Evolutionary conservation across 768 basidiomycete species (phyloP).

Genomic region (Coprinellus micaceus): DNA sequence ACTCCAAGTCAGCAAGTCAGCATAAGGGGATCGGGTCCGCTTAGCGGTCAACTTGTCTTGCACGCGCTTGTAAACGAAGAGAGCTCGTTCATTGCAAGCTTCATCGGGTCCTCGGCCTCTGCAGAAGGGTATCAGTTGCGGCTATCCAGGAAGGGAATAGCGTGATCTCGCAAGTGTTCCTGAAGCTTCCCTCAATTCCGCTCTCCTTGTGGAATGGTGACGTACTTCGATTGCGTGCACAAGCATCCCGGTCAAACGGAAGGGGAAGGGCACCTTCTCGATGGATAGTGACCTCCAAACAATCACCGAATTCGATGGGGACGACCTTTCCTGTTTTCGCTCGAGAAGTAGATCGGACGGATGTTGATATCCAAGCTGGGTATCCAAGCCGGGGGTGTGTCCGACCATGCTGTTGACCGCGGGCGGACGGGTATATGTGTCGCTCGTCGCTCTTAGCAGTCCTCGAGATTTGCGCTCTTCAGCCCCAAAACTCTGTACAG

Average conservation of each 20-base stretch:
- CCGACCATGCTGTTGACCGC: conserved; percentile 99
- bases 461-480: conserved; percentile 91
- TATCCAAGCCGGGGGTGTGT: conserved; percentile 92
- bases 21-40: no score
- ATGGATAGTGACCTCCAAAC: conserved; percentile 97
- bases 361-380: conserved; percentile 97
- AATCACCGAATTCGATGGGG: conserved; percentile 97
- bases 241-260: conserved; percentile 96
- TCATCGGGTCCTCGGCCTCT: conserved; percentile 60
- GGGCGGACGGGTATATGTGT: conserved; percentile 93
- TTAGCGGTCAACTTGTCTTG: conserved; percentile 90
- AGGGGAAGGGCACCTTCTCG: conserved; percentile 99
- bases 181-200: conserved; percentile 96
- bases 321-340: conserved; percentile 92
- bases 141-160: conserved; percentile 43
- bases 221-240: conserved; percentile 98
- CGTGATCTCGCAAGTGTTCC: conserved; percentile 93
- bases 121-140: conserved; percentile 1
- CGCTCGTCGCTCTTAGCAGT: conserved; percentile 94
- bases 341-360: conserved; percentile 93
- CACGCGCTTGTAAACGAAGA: conserved; percentile 92
- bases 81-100: conserved; percentile 84
- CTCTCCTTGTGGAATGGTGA: conserved; percentile 59
- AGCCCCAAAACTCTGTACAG: conserved; percentile 96
- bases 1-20: conserved; percentile 2